These are phyloP conservation scores for Cicer judaicum DNA, from an alignment of 306 rosid species.

Conservation along the genomic window DNA sequence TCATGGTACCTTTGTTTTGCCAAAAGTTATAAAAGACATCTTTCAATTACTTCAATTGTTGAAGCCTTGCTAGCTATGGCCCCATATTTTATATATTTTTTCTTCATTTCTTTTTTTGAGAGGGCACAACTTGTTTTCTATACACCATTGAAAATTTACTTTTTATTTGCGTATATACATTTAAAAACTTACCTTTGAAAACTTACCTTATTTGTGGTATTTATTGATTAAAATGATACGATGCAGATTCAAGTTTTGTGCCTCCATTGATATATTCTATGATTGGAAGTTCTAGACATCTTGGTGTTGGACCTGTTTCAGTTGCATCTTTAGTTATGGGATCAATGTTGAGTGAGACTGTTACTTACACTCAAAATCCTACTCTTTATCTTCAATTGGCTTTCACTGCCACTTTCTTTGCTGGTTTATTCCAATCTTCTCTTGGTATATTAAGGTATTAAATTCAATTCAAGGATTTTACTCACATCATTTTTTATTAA, in stretches of 20 bases:
- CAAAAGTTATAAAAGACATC: slow-evolving; percentile 41
- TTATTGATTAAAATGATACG: neutral
- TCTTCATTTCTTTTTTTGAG: slow-evolving; percentile 1
- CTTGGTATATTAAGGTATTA: slow-evolving; percentile 77
- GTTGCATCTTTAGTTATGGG: slow-evolving; percentile 98
- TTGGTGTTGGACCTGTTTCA: slow-evolving; percentile 95
- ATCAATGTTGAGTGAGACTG: slow-evolving; percentile 78
- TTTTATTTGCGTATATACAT: neutral
- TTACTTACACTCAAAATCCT: slow-evolving; percentile 64
- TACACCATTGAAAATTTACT: neutral
- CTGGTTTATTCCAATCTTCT: slow-evolving; percentile 88
- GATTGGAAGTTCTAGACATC: slow-evolving; percentile 91
- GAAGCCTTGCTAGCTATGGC: slow-evolving; percentile 37
- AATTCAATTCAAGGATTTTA: no score
- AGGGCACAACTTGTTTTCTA: neutral
- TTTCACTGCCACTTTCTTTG: slow-evolving; percentile 90
- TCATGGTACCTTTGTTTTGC: slow-evolving; percentile 22
- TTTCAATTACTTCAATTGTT: slow-evolving; percentile 26
- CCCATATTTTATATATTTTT: slow-evolving; percentile 21
- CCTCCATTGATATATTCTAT: slow-evolving; percentile 88
- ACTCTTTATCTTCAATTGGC: slow-evolving; percentile 78
- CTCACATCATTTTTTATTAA: no score
- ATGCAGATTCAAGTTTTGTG: slow-evolving; percentile 95
- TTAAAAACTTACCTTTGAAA: no score
- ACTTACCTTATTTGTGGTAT: no score